Percentiles rank a stretch among this genome's conserved stretches.
Conservation (phyloP, 1,284 basidiomycete species). For the Golubevia sp. region DNA sequence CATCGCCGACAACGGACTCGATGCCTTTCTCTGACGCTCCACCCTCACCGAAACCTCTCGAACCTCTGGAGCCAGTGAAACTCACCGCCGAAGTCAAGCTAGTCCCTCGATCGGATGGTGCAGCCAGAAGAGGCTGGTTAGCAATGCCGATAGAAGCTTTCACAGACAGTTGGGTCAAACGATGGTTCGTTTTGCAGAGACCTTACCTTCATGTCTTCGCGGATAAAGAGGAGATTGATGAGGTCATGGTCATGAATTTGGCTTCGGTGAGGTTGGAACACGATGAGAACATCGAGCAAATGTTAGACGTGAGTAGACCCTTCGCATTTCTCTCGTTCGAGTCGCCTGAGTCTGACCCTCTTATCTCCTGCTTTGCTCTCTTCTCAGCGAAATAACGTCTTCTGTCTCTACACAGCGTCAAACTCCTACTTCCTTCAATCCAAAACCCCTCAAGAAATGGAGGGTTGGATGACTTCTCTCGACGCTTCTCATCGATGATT, state of each 20-base stretch:
- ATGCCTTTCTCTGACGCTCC: not conserved
- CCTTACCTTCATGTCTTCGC: conserved; percentile 48
- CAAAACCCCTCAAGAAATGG: not conserved
- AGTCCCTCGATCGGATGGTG: conserved; percentile 26
- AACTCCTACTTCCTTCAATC: conserved; percentile 37
- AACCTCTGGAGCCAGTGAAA: not conserved
- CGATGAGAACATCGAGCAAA: conserved; percentile 28
- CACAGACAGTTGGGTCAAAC: conserved; percentile 28
- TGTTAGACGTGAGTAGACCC: conserved; percentile 18
- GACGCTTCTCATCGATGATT: no score
- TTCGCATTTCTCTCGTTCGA: not conserved
- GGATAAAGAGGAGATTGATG: conserved; percentile 24
- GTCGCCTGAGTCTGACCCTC: no score
- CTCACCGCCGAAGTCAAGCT: conserved; percentile 35
- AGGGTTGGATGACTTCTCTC: not conserved
- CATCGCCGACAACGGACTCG: not conserved
- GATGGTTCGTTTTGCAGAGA: conserved; percentile 38
- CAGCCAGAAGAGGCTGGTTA: conserved; percentile 35
- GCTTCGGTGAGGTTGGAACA: conserved; percentile 34
- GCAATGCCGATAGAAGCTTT: conserved; percentile 29
- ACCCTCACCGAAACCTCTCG: not conserved
- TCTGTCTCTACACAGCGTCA: conserved; percentile 36
- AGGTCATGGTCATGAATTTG: conserved; percentile 41
- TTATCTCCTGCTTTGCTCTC: conserved; percentile 65
- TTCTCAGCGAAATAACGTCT: conserved; percentile 21